Base-by-base conservation (phyloP, 169 alveolate genomes). In the Babesia divergens region DNA sequence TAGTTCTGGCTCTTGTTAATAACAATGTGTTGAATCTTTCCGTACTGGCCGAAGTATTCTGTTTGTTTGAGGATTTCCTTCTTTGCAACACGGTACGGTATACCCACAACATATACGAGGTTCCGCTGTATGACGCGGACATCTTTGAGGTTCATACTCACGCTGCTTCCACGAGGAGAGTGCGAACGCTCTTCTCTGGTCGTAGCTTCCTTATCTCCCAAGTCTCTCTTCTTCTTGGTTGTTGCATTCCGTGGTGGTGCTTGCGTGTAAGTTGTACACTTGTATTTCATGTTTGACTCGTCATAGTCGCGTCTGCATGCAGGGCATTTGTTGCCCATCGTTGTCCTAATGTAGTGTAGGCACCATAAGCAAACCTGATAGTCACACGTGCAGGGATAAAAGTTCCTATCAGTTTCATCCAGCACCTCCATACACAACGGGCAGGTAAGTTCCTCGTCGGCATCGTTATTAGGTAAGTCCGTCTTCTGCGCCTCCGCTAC, bases 291-390 rank as follows among this genome's bases (percentile, higher is more conserved):
- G 40, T 85, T 89, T 35, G 86, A 74, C 81, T 93, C 95, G 34
- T 93, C 93, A 64, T 93, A 93, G 60, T 79, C 92, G 52, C 94
- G 89, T 56, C 97, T 75, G 51, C 97, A 93, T 35, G 96, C 96
- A 9, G 97, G 97, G 81, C 97, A 93, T 70, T 91, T 89, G 81
- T 91, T 91, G 54, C 92, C 94, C 92, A 93, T 80, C 47, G 91
- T 89, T 29, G 89, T 94, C 46, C 96, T 76, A 38, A 93, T 87
- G 81, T 93, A 91, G 60, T 93, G 93, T 47, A 91, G 86, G 52
- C 97, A 93, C 97, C 97, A 93, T 20, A 93, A 81, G 65, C 97
- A 93, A 52, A 93, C 91, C 76, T 93, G 97, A 69, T 92, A 93
- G 32, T 96, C 96, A 67, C 97, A 93, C 32, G 86, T 90, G 68